These are phyloP conservation scores for Bidens hawaiensis DNA, from an alignment of 140 eudicot genomes.

Conservation along the genomic window DNA sequence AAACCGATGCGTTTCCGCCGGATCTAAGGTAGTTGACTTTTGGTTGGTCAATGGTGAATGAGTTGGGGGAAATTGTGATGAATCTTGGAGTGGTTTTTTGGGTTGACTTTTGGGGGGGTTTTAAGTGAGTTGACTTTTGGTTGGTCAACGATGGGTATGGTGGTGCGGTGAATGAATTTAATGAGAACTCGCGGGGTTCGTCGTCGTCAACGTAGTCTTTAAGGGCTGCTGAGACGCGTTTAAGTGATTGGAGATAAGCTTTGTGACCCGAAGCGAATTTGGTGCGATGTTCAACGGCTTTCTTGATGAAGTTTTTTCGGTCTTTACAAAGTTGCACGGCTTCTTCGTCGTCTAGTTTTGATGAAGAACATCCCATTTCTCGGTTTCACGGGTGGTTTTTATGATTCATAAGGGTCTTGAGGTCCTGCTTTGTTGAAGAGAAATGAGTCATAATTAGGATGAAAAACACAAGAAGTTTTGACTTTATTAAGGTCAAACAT, in stretches of 20 bases:
- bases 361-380: slow-evolving; percentile 96
- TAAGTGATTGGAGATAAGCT: slow-evolving; percentile 75
- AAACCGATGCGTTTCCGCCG: slow-evolving; percentile 61
- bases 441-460: background rate
- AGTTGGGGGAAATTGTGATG: slow-evolving; percentile 74
- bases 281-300: slow-evolving; percentile 87
- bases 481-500: slow-evolving; percentile 9
- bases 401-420: slow-evolving; percentile 54
- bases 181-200: slow-evolving; percentile 67
- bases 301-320: slow-evolving; percentile 77
- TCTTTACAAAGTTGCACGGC: slow-evolving; percentile 90
- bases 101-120: no score
- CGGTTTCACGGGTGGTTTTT: slow-evolving; percentile 29
- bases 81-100: slow-evolving; percentile 62
- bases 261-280: slow-evolving; percentile 72
- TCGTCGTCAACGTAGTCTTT: slow-evolving; percentile 83
- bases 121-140: no score
- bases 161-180: slow-evolving; percentile 59
- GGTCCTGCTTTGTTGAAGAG: slow-evolving; percentile 28
- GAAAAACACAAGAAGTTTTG: slow-evolving; percentile 9
- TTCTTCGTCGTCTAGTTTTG: slow-evolving; percentile 90
- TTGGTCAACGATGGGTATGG: slow-evolving; percentile 52
- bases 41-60: slow-evolving; percentile 53
- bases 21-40: slow-evolving; percentile 55
- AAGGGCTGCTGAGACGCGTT: slow-evolving; percentile 85